phyloP scores from a whole-genome alignment of 768 basidiomycete genomes.

The Favolaschia claudopus region DNA sequence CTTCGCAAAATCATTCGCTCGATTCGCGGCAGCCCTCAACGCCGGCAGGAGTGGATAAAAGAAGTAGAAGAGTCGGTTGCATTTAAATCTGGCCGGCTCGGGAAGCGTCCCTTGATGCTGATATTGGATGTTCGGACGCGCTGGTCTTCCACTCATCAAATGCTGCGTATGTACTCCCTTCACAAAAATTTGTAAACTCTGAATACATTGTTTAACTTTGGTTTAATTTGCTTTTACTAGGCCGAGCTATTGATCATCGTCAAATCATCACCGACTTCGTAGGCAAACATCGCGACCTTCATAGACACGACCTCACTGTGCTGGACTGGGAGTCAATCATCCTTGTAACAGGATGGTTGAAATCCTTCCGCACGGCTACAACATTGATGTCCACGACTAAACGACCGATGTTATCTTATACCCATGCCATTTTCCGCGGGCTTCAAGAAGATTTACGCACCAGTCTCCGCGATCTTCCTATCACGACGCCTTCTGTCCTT shows the following conservation, averaged over 20 bases:
- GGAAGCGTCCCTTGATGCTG: slow-evolving; percentile 28
- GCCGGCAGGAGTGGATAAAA: slow-evolving; percentile 11
- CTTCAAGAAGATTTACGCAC: no score
- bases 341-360: no score
- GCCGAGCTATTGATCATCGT: not conserved
- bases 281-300: no score
- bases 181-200: no score
- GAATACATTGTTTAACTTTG: not conserved
- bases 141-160: slow-evolving; percentile 41
- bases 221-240: not conserved
- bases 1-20: slow-evolving; percentile 25
- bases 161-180: slow-evolving; percentile 31
- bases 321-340: no score
- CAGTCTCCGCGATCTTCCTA: no score
- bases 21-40: slow-evolving; percentile 27
- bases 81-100: not conserved
- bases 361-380: no score
- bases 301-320: no score
- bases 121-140: slow-evolving; percentile 39
- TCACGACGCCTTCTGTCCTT: not conserved
- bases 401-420: no score
- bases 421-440: no score
- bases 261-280: not conserved
- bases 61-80: not conserved
- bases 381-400: no score